Evolutionary conservation across 805 yeast species (phyloP), one percentile per base, ranked within the genome.

Genomic region (Cyberlindnera maritima): DNA sequence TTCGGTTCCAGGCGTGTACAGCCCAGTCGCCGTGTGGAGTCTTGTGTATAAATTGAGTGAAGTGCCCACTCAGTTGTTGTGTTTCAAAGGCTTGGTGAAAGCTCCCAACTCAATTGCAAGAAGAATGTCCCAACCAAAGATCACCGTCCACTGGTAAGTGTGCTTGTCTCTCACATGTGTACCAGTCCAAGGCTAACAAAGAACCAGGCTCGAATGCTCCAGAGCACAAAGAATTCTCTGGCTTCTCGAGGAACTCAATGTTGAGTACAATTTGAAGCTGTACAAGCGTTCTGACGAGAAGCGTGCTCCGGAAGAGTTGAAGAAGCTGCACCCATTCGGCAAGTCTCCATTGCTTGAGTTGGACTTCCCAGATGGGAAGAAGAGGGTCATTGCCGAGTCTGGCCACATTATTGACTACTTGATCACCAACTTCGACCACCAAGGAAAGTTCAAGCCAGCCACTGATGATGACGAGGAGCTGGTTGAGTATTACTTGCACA

Each of bases 211-310:
- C 8, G 53, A 55, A 33, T 25, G 73, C 15, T 82, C 88, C 4
- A 70, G 91, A 57, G 66, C 88, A 1, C 79, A 75, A 44, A 70
- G 90, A 45, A 70, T 83, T 10, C 58, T 79, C 26, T 85, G 88
- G 86, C 64, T 81, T 39, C 65, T 85, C n/a, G 88, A 83, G 49
- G 76, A 81, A 42, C 65, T 85, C 13, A 70, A 69, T 12, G 58
- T 83, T 7, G 77, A 76, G 21, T 85, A 81, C 57, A 77, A 75
- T 13, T 63, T 82, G 17, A 74, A 78, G 52, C 58, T 74, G 3
- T 81, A 79, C 61, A 63, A 74, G 47, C 71, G 90, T 41, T 36
- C 18, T 13, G 68, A 76, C 50, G 64, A 67, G 9, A 68, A 71
- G 17, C 70, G 71, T 63, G 81, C 81, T 1, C 80, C 79, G 8